Conservation (phyloP, 352 stramenopile species). For the Phytopythium sindhum region DNA sequence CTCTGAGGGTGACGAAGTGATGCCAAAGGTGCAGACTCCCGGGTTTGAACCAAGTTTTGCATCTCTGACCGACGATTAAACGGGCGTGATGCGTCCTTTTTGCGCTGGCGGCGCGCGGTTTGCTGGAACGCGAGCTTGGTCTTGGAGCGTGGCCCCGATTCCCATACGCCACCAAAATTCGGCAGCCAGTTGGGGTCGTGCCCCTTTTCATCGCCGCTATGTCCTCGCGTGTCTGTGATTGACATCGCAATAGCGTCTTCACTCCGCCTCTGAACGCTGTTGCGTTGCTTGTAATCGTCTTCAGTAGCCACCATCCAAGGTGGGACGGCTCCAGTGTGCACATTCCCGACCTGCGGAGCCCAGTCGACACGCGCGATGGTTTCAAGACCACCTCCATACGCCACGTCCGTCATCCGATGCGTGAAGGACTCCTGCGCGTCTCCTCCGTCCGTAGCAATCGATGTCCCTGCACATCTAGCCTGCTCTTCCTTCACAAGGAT, state of each 20-base stretch:
- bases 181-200: constrained; percentile 56
- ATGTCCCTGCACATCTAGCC: constrained; percentile 6
- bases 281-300: constrained; percentile 68
- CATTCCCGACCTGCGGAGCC: constrained; percentile 43
- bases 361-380: constrained; percentile 41
- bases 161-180: constrained; percentile 78
- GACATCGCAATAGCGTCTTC: neutral
- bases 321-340: constrained; percentile 60
- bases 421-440: constrained; percentile 7
- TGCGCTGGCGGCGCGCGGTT: neutral
- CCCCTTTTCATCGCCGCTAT: constrained; percentile 13
- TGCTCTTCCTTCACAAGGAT: constrained; percentile 45
- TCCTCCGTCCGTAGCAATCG: neutral
- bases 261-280: constrained; percentile 20
- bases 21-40: neutral
- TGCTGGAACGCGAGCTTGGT: constrained; percentile 56
- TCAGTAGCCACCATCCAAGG: constrained; percentile 73
- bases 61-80: neutral
- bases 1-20: neutral
- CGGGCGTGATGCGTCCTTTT: neutral
- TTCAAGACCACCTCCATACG: constrained; percentile 35
- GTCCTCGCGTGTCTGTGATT: neutral
- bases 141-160: constrained; percentile 56
- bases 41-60: neutral
- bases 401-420: constrained; percentile 50